Percentiles rank a stretch among this genome's conserved stretches.
Conservation (phyloP, 177 flowering plant genomes). For the Telopea speciosissima region DNA sequence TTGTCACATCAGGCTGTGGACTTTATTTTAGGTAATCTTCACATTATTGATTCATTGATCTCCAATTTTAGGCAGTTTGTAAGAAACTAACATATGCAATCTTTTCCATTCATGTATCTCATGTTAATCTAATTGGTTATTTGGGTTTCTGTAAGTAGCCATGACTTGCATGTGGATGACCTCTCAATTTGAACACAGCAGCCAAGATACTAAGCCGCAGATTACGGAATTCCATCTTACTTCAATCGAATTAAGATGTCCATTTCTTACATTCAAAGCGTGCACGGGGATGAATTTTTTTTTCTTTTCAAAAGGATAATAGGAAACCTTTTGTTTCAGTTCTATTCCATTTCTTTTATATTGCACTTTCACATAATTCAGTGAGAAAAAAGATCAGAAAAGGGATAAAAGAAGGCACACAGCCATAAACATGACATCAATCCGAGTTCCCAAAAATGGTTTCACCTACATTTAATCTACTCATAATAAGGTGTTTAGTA, state of each 20-base stretch:
- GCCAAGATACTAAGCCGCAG: not conserved
- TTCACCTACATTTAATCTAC: not conserved
- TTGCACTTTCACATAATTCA: no score
- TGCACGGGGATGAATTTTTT: not conserved
- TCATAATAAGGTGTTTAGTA: not conserved
- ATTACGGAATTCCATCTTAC: no score
- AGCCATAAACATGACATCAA: no score
- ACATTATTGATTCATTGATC: not conserved
- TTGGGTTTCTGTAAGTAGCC: not conserved
- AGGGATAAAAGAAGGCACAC: no score
- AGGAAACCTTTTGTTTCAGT: no score
- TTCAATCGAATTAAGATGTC: not conserved
- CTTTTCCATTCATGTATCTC: not conserved
- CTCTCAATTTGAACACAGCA: not conserved
- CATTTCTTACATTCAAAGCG: not conserved
- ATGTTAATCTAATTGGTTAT: not conserved
- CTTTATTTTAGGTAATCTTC: slow-evolving; percentile 64
- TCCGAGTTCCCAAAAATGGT: no score
- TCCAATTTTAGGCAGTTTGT: not conserved
- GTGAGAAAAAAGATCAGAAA: no score
- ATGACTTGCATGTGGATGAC: not conserved
- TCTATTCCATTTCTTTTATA: no score
- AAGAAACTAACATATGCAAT: not conserved
- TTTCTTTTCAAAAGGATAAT: no score
- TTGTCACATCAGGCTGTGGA: slow-evolving; percentile 93